Evolutionary conservation across 2,329 filamentous ascomycete genomes (phyloP).

Genomic region (Chaetothyriales sp.): DNA sequence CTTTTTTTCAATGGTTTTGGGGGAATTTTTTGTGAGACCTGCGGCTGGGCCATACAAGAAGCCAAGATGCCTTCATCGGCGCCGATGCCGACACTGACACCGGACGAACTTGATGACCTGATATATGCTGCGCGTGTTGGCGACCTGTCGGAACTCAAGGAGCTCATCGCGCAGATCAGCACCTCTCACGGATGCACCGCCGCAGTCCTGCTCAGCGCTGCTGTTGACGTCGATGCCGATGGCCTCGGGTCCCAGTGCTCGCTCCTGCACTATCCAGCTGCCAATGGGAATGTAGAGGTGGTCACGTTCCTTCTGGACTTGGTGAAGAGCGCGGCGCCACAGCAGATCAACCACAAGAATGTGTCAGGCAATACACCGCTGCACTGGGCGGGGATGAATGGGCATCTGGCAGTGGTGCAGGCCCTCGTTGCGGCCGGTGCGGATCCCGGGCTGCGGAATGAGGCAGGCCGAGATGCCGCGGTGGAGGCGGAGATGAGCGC

Average conservation of each 20-base stretch:
- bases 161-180: conserved; percentile 44
- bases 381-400: conserved; percentile 87
- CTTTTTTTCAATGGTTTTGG: neutral
- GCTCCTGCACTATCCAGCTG: conserved; percentile 74
- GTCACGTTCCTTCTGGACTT: conserved; percentile 15
- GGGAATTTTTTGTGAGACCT: neutral
- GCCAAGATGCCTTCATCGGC: conserved; percentile 3
- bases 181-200: conserved; percentile 44
- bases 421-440: conserved; percentile 61
- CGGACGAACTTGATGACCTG: conserved; percentile 55
- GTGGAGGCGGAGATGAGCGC: conserved; percentile 51
- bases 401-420: conserved; percentile 68
- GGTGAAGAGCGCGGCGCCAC: conserved; percentile 6
- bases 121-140: conserved; percentile 72
- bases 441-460: conserved; percentile 62
- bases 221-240: conserved; percentile 59
- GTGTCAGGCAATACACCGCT: conserved; percentile 75
- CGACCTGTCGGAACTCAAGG: conserved; percentile 53
- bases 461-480: conserved; percentile 65
- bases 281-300: conserved; percentile 71
- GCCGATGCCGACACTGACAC: conserved; percentile 4
- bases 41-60: neutral
- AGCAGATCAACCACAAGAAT: conserved; percentile 43
- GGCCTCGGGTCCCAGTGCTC: conserved; percentile 29
- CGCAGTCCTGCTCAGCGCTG: conserved; percentile 52